Conservation (phyloP, 2,329 filamentous ascomycete species). For the Amesomyces nigricolor region DNA sequence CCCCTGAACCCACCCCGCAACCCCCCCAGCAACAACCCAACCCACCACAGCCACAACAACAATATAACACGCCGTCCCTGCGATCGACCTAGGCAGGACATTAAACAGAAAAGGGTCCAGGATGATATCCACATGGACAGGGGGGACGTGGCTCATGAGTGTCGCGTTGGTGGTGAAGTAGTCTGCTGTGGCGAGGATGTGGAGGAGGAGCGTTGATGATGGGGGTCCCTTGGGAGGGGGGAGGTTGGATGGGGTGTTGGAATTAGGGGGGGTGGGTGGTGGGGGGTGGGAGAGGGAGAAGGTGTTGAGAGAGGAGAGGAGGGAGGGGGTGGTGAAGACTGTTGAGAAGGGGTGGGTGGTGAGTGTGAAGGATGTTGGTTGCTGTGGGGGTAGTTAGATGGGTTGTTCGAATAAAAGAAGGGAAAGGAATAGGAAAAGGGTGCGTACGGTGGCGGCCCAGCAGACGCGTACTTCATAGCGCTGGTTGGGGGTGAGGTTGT, state of each 20-base stretch:
- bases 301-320: constrained; percentile 59
- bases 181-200: constrained; percentile 70
- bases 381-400: constrained; percentile 45
- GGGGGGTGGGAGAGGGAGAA: constrained; percentile 49
- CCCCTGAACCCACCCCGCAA: constrained; percentile 26
- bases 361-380: constrained; percentile 77
- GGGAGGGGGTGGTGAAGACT: constrained; percentile 55
- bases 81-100: constrained; percentile 69
- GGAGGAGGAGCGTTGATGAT: constrained; percentile 40
- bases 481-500: constrained; percentile 61
- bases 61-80: constrained; percentile 67
- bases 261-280: background rate
- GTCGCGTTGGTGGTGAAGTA: constrained; percentile 71
- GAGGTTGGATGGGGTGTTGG: too few relatives aligned
- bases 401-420: too few relatives aligned
- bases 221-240: constrained; percentile 43
- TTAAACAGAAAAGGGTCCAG: constrained; percentile 82
- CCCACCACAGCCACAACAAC: constrained; percentile 49
- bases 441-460: constrained; percentile 83
- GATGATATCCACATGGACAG: constrained; percentile 73
- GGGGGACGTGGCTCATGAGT: constrained; percentile 69
- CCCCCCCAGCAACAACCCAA: constrained; percentile 39
- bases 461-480: constrained; percentile 90
- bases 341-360: constrained; percentile 56
- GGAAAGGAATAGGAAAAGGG: too few relatives aligned